A percentile compares a stretch with the other conserved stretches of the same genome.
These are phyloP conservation scores for Fraxinus paxiana DNA, from an alignment of 305 asterid genomes.

Conservation along the genomic window DNA sequence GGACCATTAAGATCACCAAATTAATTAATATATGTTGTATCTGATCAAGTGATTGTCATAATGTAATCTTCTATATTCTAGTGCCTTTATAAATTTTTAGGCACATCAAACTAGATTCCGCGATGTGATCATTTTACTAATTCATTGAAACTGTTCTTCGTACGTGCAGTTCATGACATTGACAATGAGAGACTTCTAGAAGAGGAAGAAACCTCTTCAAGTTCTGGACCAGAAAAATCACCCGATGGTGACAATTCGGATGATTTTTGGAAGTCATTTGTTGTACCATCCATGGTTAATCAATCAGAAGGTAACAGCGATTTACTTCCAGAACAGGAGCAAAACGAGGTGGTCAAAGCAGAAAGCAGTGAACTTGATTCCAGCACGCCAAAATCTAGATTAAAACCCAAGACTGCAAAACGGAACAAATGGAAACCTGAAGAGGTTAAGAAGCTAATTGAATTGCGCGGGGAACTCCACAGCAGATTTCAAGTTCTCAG, in stretches of 20 bases:
- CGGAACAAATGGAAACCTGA: slow-evolving; percentile 91
- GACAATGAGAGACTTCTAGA: slow-evolving; percentile 31
- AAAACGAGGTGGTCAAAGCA: slow-evolving; percentile 26
- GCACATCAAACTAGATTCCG: slow-evolving; percentile 5
- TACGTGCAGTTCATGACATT: slow-evolving; percentile 39
- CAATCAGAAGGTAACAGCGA: slow-evolving; percentile 20
- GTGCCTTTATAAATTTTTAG: not conserved
- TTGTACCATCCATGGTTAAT: slow-evolving; percentile 30
- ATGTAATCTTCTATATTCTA: not conserved
- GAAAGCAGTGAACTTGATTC: slow-evolving; percentile 44
- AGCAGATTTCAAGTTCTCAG: slow-evolving; percentile 79
- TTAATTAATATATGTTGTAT: not conserved
- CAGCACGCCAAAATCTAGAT: slow-evolving; percentile 35
- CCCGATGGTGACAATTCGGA: slow-evolving; percentile 36
- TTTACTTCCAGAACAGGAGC: slow-evolving; percentile 35
- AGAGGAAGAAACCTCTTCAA: slow-evolving; percentile 40
- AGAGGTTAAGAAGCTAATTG: slow-evolving; percentile 72
- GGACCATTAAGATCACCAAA: not conserved
- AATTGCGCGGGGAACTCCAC: slow-evolving; percentile 78
- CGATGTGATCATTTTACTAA: not conserved
- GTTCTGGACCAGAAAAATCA: slow-evolving; percentile 32
- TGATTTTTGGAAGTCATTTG: slow-evolving; percentile 51
- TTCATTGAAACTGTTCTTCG: slow-evolving; percentile 2
- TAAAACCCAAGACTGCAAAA: slow-evolving; percentile 49
- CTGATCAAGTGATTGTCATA: not conserved